Base-by-base conservation (phyloP, 495 filamentous ascomycete species). In the Hypoxylon subgilvum region DNA sequence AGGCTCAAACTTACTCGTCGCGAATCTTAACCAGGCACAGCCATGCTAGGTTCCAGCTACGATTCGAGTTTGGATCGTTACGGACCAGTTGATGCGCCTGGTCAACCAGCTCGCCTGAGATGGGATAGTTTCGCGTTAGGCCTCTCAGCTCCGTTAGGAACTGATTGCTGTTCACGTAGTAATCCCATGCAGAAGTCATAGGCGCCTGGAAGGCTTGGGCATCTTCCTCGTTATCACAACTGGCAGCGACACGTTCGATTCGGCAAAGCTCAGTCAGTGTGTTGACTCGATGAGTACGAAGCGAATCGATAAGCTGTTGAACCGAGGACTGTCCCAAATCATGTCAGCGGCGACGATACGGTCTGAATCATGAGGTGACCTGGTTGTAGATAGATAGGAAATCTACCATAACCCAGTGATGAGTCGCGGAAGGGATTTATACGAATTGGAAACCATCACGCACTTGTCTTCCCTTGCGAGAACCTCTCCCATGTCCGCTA, bases 1-100 rank as follows among this genome's bases (percentile, higher is more conserved):
- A 3, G 21, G 10, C 21, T 30, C 4, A 27, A 44, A 80, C 86
- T 71, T 72, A 88, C 86, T 87, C 82, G 50, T 82, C 82, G 34
- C 79, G 74, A 25, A 90, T 82, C 58, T 89, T 89, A 10, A 69
- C 73, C n/a, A 92, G 73, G 22, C 88, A 82, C 28, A 90, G 73
- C 88, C 88, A 91, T 34, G 84, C 88, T 66, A 86, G 80, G 60
- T 91, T 92, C 87, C 88, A 91, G 65, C 86, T 90, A 9, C 85
- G 75, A 58, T 81, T 83, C 49, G 84, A 85, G 6, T 82, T 71
- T 0, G 85, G 84, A 55, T 91, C 88, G 40, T 78, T 78, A 38
- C 79, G 76, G 8, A 91, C 88, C 14, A 84, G 73, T 48, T 72
- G 73, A 55, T 89, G 88, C 0, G 88, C 88, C 60, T 88, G 83